These are phyloP conservation scores for Saccharomycopsis fodiens DNA, from an alignment of 805 yeast species.

Conservation along the genomic window DNA sequence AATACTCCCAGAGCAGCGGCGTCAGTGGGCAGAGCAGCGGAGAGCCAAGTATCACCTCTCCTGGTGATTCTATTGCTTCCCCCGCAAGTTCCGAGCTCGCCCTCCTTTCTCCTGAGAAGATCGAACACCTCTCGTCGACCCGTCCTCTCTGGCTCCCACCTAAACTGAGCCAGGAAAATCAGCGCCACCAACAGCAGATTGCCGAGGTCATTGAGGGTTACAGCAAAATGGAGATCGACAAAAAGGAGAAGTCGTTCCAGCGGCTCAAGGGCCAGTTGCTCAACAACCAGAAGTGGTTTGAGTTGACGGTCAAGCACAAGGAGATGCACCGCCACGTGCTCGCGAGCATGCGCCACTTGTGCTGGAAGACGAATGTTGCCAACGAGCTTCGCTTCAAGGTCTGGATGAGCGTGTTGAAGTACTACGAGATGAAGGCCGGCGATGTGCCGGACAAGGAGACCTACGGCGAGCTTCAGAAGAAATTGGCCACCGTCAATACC, in stretches of 20 bases:
- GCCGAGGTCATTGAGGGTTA: slow-evolving; percentile 24
- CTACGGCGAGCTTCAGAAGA: slow-evolving; percentile 8
- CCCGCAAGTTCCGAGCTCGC: slow-evolving; percentile 44
- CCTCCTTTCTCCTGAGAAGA: slow-evolving; percentile 54
- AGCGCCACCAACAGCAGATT: slow-evolving; percentile 50
- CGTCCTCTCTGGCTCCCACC: slow-evolving; percentile 73
- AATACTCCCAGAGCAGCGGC: neutral
- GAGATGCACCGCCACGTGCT: slow-evolving; percentile 20
- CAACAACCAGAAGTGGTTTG: slow-evolving; percentile 21
- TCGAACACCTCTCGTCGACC: slow-evolving; percentile 46
- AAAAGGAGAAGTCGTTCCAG: slow-evolving; percentile 16
- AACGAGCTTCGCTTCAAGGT: slow-evolving; percentile 15
- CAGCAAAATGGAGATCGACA: slow-evolving; percentile 17
- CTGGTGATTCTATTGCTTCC: neutral
- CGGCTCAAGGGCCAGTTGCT: slow-evolving; percentile 11
- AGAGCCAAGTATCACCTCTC: neutral
- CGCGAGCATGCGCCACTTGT: slow-evolving; percentile 16
- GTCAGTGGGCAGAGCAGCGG: neutral
- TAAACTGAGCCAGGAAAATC: slow-evolving; percentile 43
- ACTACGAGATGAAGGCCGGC: slow-evolving; percentile 12
- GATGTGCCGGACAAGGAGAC: slow-evolving; percentile 3
- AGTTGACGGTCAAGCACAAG: slow-evolving; percentile 17
- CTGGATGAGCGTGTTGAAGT: slow-evolving; percentile 15
- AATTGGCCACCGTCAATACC: slow-evolving; percentile 11
- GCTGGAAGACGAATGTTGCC: slow-evolving; percentile 20